phyloP scores from a whole-genome alignment of 176 grass and related monocot genomes.

The Lolium multiflorum region DNA sequence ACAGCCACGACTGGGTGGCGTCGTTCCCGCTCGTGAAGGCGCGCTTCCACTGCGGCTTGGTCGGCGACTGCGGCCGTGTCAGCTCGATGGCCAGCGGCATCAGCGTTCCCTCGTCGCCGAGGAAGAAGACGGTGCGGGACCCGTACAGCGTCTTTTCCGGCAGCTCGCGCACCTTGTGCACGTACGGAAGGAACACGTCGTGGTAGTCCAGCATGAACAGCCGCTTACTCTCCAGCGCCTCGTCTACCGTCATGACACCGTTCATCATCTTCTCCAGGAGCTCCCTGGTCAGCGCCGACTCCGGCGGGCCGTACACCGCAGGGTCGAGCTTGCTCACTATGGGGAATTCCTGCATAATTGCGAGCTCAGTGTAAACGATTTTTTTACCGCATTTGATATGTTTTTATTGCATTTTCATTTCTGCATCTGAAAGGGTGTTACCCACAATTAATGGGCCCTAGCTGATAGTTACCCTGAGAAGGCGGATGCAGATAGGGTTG shows the following conservation, averaged over 20 bases:
- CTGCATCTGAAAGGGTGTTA: too few species aligned
- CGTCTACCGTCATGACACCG: slow-evolving; percentile 53
- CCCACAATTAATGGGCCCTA: neutral
- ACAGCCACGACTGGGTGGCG: slow-evolving; percentile 74
- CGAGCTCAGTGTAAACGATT: too few species aligned
- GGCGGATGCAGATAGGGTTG: slow-evolving; percentile 72
- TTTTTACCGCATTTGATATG: too few species aligned
- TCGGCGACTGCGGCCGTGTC: slow-evolving; percentile 64
- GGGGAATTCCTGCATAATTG: slow-evolving; percentile 66
- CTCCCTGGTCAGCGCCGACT: slow-evolving; percentile 68
- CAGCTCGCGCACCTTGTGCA: slow-evolving; percentile 61
- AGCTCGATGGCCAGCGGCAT: slow-evolving; percentile 77
- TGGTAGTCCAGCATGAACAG: slow-evolving; percentile 90
- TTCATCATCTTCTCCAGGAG: slow-evolving; percentile 67
- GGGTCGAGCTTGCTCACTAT: slow-evolving; percentile 84
- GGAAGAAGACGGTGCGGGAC: slow-evolving; percentile 76
- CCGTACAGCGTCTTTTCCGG: slow-evolving; percentile 62
- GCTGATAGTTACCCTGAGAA: slow-evolving; percentile 56
- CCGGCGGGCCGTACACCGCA: slow-evolving; percentile 64
- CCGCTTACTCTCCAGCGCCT: slow-evolving; percentile 62
- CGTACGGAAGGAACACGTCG: slow-evolving; percentile 78
- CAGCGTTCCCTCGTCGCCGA: slow-evolving; percentile 54
- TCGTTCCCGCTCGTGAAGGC: slow-evolving; percentile 63
- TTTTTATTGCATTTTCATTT: too few species aligned
- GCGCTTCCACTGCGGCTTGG: slow-evolving; percentile 58